phyloP scores from a whole-genome alignment of 306 rosid species.

The Herpetospermum pedunculosum region DNA sequence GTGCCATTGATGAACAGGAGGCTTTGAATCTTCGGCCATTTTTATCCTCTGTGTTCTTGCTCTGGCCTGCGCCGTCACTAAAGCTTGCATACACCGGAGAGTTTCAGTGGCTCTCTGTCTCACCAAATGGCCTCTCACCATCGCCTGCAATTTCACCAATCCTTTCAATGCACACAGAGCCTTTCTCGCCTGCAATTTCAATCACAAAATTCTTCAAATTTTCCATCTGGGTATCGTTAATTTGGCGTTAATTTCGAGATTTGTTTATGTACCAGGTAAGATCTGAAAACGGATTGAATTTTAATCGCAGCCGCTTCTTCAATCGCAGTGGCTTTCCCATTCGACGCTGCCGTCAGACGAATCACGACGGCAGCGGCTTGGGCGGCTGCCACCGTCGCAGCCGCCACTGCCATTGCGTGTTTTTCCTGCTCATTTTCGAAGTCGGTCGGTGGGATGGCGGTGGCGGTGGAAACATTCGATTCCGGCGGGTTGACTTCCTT shows the following conservation, averaged over 20 bases:
- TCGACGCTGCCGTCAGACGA: conserved; percentile 32
- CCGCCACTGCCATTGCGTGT: conserved; percentile 62
- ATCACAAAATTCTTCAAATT: neutral
- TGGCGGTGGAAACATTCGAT: conserved; percentile 9
- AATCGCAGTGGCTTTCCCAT: conserved; percentile 15
- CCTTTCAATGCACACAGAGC: conserved; percentile 79
- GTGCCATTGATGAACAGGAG: conserved; percentile 19
- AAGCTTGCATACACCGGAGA: conserved; percentile 78
- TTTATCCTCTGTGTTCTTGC: conserved; percentile 75
- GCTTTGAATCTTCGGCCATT: conserved; percentile 32
- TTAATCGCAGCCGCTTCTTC: conserved; percentile 65
- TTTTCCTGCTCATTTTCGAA: conserved; percentile 42
- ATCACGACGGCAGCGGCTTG: conserved; percentile 65
- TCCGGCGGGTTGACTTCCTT: conserved; percentile 34
- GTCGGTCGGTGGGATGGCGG: conserved; percentile 22
- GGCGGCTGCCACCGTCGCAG: conserved; percentile 51
- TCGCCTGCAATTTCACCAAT: conserved; percentile 81
- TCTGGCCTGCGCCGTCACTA: conserved; percentile 82
- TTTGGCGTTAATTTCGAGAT: neutral
- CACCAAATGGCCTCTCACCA: conserved; percentile 86
- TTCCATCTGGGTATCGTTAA: neutral
- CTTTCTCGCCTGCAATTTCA: conserved; percentile 63
- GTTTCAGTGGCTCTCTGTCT: conserved; percentile 75
- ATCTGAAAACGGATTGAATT: conserved; percentile 71
- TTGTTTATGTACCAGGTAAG: conserved; percentile 49